phyloP scores from a whole-genome alignment of 352 stramenopile genomes.

The Phytophthora rubi region DNA sequence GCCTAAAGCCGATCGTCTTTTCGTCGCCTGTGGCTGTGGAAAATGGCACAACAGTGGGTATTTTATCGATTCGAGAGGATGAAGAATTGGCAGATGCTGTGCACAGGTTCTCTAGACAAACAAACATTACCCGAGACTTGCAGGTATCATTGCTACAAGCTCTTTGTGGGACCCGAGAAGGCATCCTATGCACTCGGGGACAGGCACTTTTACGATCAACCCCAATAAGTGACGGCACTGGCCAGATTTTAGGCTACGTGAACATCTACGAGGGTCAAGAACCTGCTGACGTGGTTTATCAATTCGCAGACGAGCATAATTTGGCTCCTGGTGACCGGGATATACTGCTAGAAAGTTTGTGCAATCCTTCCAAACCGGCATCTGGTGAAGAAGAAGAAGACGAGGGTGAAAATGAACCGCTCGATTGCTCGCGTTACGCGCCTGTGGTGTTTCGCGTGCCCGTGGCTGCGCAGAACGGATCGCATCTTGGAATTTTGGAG shows the following conservation, averaged over 20 bases:
- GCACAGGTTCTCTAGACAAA: conserved; percentile 56
- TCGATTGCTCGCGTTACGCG: conserved; percentile 65
- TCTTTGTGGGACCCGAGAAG: conserved; percentile 56
- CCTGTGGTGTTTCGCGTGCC: conserved; percentile 67
- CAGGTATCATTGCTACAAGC: conserved; percentile 57
- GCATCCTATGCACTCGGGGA: conserved; percentile 66
- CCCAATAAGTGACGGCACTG: conserved; percentile 43
- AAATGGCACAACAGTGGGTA: conserved; percentile 45
- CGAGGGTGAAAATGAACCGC: conserved; percentile 23
- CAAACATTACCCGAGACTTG: conserved; percentile 56
- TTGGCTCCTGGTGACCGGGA: conserved; percentile 45
- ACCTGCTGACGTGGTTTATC: conserved; percentile 71
- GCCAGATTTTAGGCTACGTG: conserved; percentile 49
- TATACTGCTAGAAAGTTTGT: conserved; percentile 63
- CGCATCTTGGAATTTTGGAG: conserved; percentile 65
- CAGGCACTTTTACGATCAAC: conserved; percentile 60
- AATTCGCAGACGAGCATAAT: conserved; percentile 63
- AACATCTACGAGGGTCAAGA: conserved; percentile 77
- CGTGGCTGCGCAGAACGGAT: conserved; percentile 65
- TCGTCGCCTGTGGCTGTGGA: conserved; percentile 59
- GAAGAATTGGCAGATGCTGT: conserved; percentile 78
- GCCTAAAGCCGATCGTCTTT: conserved; percentile 54
- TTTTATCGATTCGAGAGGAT: conserved; percentile 58
- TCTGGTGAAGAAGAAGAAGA: conserved; percentile 6
- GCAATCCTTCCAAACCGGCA: conserved; percentile 22